phyloP scores from a whole-genome alignment of 345 rosid species.

The Reutealis trisperma region DNA sequence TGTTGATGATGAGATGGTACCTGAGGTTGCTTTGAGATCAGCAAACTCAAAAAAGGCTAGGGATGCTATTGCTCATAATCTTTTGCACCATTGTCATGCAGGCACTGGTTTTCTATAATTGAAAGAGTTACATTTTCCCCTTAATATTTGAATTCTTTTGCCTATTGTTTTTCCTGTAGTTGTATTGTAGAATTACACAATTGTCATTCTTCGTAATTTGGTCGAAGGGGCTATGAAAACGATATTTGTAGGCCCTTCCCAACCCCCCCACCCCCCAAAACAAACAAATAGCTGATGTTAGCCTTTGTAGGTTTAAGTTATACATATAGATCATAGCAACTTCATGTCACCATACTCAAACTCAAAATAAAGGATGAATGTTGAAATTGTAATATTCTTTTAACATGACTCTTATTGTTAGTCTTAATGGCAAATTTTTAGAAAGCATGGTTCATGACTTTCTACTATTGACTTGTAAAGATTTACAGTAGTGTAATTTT shows the following conservation, averaged over 20 bases:
- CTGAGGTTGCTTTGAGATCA: constrained; percentile 57
- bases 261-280: constrained; percentile 10
- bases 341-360: constrained; percentile 16
- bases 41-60: constrained; percentile 58
- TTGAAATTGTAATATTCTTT: constrained; percentile 9
- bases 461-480: not conserved
- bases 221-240: constrained; percentile 23
- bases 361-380: constrained; percentile 21
- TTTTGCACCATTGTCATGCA: constrained; percentile 70
- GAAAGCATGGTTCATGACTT: not conserved
- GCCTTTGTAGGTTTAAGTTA: constrained; percentile 18
- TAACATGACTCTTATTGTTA: not conserved
- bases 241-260: not conserved
- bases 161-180: not conserved
- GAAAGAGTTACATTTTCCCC: constrained; percentile 2
- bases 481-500: not conserved
- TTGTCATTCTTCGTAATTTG: constrained; percentile 19
- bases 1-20: constrained; percentile 69
- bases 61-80: constrained; percentile 71
- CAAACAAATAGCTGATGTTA: constrained; percentile 13
- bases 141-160: constrained; percentile 23
- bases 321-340: constrained; percentile 18
- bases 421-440: not conserved
- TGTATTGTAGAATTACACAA: constrained; percentile 6
- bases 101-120: constrained; percentile 62